Evolutionary conservation across 768 basidiomycete genomes (phyloP), one percentile per base, ranked within the genome.

Genomic region (Lactarius pseudohatsudake): DNA sequence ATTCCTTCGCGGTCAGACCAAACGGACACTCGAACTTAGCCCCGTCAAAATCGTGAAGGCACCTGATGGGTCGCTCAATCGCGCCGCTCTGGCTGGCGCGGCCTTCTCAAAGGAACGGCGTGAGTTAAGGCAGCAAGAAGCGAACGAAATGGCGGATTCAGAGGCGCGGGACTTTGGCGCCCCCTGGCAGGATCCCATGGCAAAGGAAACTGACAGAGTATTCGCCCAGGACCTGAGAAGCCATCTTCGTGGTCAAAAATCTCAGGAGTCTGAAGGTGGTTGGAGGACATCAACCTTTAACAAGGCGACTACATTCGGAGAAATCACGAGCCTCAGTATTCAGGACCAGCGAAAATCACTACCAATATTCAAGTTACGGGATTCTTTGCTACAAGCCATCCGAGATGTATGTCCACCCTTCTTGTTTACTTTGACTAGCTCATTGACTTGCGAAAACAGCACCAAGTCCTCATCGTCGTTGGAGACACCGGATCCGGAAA

Each of bases 401-500:
- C 82, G 82, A 66, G 91, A 95, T 79, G 95, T 95, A 80, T 57
- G 86, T 83, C n/a, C 20, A 67, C 65, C n/a, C 26, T 62, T 47
- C 32, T 47, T 64, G 11, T 68, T 30, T 28, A 53, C 36, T 57
- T n/a, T 18, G 20, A 43, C 47, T 7, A 34, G 63, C 32, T 50
- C 59, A 20, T 67, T 76, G 36, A 80, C 62, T 68, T 28, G 47
- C 20, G 58, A 72, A 59, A 59, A 62, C 72, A 95, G 90, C 92
- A 99, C 79, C 96, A 95, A 85, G 89, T 98, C 30, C 89, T 99
- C 63, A 95, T 99, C 70, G 97, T 99, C 43, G 92, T 99, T 63
- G 97, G 97, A 55, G 97, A 99, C 74, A 99, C 97, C 55, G 97
- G 97, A 32, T 98, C 96, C 9, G 97, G 97, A 15, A 99, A 99